phyloP scores from a whole-genome alignment of 2,329 filamentous ascomycete species.

The Pseudocercospora fuligena region DNA sequence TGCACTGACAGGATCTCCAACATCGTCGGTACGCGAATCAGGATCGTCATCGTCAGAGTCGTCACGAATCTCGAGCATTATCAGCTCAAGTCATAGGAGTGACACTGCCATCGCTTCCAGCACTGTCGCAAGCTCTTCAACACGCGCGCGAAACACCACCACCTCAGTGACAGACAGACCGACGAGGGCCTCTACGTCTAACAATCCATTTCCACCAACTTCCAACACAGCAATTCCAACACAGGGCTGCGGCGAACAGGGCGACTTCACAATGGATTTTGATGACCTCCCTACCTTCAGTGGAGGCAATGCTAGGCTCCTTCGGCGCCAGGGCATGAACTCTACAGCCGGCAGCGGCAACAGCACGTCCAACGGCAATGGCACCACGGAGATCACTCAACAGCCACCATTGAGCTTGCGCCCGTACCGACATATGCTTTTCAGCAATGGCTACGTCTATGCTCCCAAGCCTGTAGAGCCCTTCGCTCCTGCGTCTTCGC shows the following conservation, averaged over 20 bases:
- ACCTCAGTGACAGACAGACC: not conserved
- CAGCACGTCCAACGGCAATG: conserved; percentile 28
- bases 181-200: conserved; percentile 20
- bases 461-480: conserved; percentile 51
- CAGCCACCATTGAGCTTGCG: conserved; percentile 46
- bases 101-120: not conserved
- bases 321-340: conserved; percentile 19
- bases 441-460: conserved; percentile 57
- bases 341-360: conserved; percentile 7
- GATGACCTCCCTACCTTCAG: conserved; percentile 44
- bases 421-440: conserved; percentile 58
- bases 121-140: conserved; percentile 2
- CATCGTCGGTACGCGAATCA: not conserved
- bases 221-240: conserved; percentile 31
- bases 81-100: not conserved
- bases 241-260: conserved; percentile 49
- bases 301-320: conserved; percentile 33
- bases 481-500: conserved; percentile 51
- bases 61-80: not conserved
- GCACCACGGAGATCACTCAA: conserved; percentile 40
- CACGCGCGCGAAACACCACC: conserved; percentile 17
- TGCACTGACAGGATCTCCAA: not conserved
- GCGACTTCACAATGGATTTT: conserved; percentile 48
- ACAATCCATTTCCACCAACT: conserved; percentile 23
- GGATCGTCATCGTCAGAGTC: not conserved